A percentile compares a stretch with the other conserved stretches of the same genome.
Conservation (phyloP, 2,329 filamentous ascomycete species). For the Acephala macrosclerotiorum region DNA sequence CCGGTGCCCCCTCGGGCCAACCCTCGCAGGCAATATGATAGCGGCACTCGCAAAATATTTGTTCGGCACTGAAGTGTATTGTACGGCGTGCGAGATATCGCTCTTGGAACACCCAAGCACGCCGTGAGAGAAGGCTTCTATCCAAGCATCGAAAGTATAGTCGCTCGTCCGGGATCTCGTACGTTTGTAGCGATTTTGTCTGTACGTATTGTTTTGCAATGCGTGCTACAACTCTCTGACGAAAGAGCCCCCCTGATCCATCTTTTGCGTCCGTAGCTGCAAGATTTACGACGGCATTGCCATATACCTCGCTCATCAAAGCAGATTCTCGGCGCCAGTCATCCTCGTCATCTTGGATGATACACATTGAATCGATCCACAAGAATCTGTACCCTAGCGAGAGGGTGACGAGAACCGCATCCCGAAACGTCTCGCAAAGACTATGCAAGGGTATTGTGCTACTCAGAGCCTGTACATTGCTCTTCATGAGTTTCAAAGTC, state of each 20-base stretch:
- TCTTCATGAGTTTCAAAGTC: conserved; percentile 14
- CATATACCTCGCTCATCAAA: too few relatives aligned
- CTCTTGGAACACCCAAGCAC: conserved; percentile 40
- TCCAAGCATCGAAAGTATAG: not conserved
- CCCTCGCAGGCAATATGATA: conserved; percentile 15
- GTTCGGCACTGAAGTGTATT: conserved; percentile 30
- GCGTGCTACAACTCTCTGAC: too few relatives aligned
- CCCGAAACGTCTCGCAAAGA: conserved; percentile 36
- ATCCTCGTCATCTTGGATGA: not conserved
- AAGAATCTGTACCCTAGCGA: conserved; percentile 37
- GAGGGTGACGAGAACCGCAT: conserved; percentile 34
- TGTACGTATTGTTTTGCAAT: too few relatives aligned
- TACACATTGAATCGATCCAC: not conserved
- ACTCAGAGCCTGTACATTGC: conserved; percentile 16
- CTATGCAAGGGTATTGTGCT: conserved; percentile 21
- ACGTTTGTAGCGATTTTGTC: conserved; percentile 20
- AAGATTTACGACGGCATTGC: too few relatives aligned
- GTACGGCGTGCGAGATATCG: conserved; percentile 31
- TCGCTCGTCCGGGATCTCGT: conserved; percentile 37
- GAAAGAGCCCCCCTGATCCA: conserved; percentile 33
- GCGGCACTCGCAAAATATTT: conserved; percentile 38
- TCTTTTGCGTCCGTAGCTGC: too few relatives aligned
- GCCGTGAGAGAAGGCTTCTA: conserved; percentile 14
- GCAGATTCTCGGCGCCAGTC: not conserved
- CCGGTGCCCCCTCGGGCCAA: not conserved